Percentiles rank a stretch among this genome's conserved stretches.
phyloP scores from a whole-genome alignment of 2,329 filamentous ascomycete genomes.

The Botrytis byssoidea region DNA sequence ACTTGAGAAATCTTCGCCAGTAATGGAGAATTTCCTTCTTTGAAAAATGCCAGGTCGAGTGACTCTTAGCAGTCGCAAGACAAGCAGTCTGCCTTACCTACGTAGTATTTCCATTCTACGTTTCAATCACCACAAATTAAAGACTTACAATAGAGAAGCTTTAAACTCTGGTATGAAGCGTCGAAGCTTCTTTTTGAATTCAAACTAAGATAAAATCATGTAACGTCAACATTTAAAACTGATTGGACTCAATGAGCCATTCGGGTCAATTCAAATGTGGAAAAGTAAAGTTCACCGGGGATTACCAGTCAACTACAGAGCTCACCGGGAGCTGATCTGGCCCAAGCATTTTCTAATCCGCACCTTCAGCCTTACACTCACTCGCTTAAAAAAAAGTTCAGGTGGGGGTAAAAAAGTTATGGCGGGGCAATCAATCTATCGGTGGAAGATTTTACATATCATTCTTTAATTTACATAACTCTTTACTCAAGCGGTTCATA shows the following conservation, averaged over 20 bases:
- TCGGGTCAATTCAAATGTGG: not conserved
- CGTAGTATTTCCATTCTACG: not conserved
- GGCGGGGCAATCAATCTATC: conserved; percentile 15
- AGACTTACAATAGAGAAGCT: not conserved
- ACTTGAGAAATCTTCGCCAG: not conserved
- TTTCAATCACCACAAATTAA: not conserved
- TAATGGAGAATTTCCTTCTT: not conserved
- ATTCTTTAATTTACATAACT: too few species aligned
- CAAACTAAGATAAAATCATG: not conserved
- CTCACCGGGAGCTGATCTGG: not conserved
- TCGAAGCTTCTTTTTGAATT: not conserved
- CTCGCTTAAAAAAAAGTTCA: conserved; percentile 26
- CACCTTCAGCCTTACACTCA: conserved; percentile 27
- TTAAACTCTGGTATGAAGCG: not conserved
- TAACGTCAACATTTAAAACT: not conserved
- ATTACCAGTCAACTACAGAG: not conserved
- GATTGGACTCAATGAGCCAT: not conserved
- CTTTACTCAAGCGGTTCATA: not conserved
- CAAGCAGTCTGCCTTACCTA: not conserved
- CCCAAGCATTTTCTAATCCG: not conserved
- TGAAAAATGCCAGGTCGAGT: not conserved
- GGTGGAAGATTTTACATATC: conserved; percentile 15
- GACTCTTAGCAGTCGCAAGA: not conserved
- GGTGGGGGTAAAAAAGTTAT: conserved; percentile 18
- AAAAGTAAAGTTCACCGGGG: not conserved